Evolutionary conservation across 2,329 filamentous ascomycete species (phyloP).

Genomic region (Venturia effusa): DNA sequence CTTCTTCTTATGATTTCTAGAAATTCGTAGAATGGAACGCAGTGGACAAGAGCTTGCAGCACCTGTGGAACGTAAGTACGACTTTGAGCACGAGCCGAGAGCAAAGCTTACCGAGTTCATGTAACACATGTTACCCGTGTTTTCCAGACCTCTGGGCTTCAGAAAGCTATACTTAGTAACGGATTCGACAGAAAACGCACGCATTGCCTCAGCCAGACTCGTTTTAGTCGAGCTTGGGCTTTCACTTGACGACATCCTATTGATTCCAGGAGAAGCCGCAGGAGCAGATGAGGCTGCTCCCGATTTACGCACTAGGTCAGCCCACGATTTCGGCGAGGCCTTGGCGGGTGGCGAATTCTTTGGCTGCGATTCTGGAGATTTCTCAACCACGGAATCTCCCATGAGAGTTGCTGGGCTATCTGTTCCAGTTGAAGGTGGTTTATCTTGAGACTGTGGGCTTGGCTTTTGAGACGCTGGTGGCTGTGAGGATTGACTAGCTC

Average conservation of each 20-base stretch:
- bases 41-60: constrained; percentile 90
- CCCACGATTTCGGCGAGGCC: constrained; percentile 48
- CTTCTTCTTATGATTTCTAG: constrained; percentile 76
- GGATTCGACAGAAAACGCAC: constrained; percentile 56
- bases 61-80: constrained; percentile 48
- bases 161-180: constrained; percentile 66
- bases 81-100: background rate
- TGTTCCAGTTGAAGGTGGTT: background rate
- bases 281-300: constrained; percentile 29
- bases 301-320: constrained; percentile 49
- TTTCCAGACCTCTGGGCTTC: constrained; percentile 85
- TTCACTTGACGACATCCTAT: constrained; percentile 24
- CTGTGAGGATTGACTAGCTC: background rate
- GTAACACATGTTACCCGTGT: constrained; percentile 98
- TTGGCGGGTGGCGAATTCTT: constrained; percentile 35
- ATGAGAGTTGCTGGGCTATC: background rate
- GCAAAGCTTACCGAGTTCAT: constrained; percentile 86
- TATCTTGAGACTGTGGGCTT: background rate
- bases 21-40: constrained; percentile 88
- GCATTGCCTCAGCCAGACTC: constrained; percentile 67
- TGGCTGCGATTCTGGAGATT: background rate
- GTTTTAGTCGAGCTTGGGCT: constrained; percentile 39
- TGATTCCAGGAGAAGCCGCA: constrained; percentile 14
- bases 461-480: background rate
- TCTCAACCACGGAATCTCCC: background rate